Percentiles rank a stretch among this genome's conserved stretches.
These are phyloP conservation scores for Marvania coccoides DNA, from an alignment of 139 green algal species.

Conservation along the genomic window DNA sequence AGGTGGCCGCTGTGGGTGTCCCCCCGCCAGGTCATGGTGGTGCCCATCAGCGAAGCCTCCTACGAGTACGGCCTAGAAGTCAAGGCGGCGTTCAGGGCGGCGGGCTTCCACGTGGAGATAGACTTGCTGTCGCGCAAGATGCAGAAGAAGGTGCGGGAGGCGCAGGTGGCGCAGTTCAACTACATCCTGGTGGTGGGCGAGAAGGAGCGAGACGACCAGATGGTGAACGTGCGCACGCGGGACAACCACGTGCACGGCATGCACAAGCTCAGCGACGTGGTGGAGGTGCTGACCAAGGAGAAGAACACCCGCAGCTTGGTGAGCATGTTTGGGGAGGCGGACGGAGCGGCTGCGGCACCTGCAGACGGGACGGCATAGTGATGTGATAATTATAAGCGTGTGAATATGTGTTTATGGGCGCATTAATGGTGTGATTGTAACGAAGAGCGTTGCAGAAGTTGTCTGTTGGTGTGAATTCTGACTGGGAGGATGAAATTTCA, in stretches of 20 bases:
- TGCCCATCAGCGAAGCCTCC: constrained; percentile 77
- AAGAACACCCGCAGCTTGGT: constrained; percentile 4
- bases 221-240: constrained; percentile 90
- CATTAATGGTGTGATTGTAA: too few relatives aligned
- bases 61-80: constrained; percentile 75
- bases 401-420: too few relatives aligned
- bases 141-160: constrained; percentile 97
- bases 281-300: constrained; percentile 30
- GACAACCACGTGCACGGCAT: constrained; percentile 78
- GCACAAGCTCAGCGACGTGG: constrained; percentile 24
- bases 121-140: constrained; percentile 87
- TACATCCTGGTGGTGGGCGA: constrained; percentile 95
- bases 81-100: constrained; percentile 45
- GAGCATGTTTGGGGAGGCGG: constrained; percentile 24
- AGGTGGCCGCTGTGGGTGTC: constrained; percentile 98
- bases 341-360: background rate
- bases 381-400: too few relatives aligned
- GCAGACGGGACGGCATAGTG: background rate
- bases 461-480: too few relatives aligned
- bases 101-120: constrained; percentile 64
- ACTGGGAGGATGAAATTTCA: too few relatives aligned
- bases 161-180: constrained; percentile 94
- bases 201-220: constrained; percentile 55
- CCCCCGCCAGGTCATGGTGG: constrained; percentile 94
- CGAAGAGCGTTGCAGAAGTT: too few relatives aligned